phyloP scores from a whole-genome alignment of 2,329 filamentous ascomycete genomes.

The Chaetomiaceae sp. region DNA sequence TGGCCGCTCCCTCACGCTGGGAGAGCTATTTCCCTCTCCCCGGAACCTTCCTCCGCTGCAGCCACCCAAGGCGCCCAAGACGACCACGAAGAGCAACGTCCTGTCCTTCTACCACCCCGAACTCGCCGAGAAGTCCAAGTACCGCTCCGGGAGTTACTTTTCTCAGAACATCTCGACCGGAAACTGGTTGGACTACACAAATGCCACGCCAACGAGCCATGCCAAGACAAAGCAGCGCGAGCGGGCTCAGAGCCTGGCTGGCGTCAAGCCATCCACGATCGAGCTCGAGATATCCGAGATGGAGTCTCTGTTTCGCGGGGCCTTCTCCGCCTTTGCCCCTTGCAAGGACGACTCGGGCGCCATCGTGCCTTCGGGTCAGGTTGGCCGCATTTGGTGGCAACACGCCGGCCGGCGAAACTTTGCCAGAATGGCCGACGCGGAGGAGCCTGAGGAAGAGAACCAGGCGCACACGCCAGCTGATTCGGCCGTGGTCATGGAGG shows the following conservation, averaged over 20 bases:
- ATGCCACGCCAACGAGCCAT: conserved; percentile 54
- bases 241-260: conserved; percentile 63
- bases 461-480: conserved; percentile 35
- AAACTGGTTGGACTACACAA: conserved; percentile 66
- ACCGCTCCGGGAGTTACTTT: conserved; percentile 58
- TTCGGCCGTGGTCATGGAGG: conserved; percentile 32
- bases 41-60: conserved; percentile 61
- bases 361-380: conserved; percentile 62
- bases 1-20: conserved; percentile 59
- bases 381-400: conserved; percentile 74
- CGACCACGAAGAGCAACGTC: conserved; percentile 56
- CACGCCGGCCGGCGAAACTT: conserved; percentile 62
- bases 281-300: conserved; percentile 62
- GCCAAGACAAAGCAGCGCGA: conserved; percentile 64
- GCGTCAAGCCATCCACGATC: conserved; percentile 50
- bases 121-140: conserved; percentile 48
- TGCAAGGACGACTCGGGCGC: conserved; percentile 69
- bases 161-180: conserved; percentile 62
- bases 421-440: conserved; percentile 57
- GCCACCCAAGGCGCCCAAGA: conserved; percentile 67
- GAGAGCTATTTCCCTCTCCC: conserved; percentile 68
- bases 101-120: conserved; percentile 37
- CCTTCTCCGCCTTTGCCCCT: conserved; percentile 77
- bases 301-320: conserved; percentile 69
- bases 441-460: conserved; percentile 37